Base-by-base conservation (phyloP, 257 asterid genomes). In the Gentiana macrophylla region DNA sequence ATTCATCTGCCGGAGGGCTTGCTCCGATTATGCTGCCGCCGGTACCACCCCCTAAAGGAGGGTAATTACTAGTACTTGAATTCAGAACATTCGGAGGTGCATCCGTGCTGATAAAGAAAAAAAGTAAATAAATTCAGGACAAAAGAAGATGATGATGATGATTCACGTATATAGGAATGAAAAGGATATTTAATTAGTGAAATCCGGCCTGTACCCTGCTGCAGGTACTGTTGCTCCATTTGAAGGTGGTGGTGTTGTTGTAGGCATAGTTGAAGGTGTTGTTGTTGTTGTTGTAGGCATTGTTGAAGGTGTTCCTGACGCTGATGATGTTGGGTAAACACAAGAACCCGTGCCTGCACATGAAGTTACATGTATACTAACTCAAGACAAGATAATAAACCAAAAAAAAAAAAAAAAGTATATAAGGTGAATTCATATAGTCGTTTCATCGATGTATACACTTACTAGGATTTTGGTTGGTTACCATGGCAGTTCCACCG, bases 281-380 rank as follows among this genome's bases (percentile, higher is more conserved):
- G 50, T 15, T 3, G 74, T 41, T 35, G 91, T 72, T 24, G 24
- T 24, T 24, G 24, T 24, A 24, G 24, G 24, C 24, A 24, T 24
- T 24, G 24, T 24, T 24, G 24, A 24, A 24, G 24, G 24, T 24
- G 24, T 24, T 24, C 24, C 24, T 3, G 86, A 71, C 1, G 81
- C 37, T 0, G 94, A 73, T 52, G 41, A 59, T 53, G 83, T 35
- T 3, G 84, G 62, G 70, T 54, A 86, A 67, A 69, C 34, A 72
- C 96, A 90, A 46, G 95, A 80, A 50, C 92, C 98, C 12, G 76
- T 62, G 65, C 98, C 98, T 90, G 80, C 1, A 62, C 51, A 61
- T 35, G 56, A 55, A 60, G 7, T 36, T 52, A 45, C 52, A 62
- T 35, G 13, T 58, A 8, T 53, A 6, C 63, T 51, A 37, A 41